A percentile compares a stretch with the other conserved stretches of the same genome.
Evolutionary conservation across 345 rosid species (phyloP).

Genomic region (Pistacia atlantica): DNA sequence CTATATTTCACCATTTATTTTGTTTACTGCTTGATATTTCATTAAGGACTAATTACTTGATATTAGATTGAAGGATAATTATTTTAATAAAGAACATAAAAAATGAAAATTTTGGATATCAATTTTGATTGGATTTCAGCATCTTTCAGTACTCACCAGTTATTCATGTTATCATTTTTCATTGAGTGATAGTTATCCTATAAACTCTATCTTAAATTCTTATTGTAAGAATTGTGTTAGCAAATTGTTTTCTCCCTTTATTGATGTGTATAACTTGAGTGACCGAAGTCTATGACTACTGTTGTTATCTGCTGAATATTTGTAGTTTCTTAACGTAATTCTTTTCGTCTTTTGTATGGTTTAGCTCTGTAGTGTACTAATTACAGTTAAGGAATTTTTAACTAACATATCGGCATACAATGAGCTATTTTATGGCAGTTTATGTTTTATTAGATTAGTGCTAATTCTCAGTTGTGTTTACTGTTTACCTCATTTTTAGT

Average conservation of each 20-base stretch:
- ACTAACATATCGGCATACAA: not conserved
- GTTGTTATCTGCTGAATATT: not conserved
- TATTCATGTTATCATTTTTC: not conserved
- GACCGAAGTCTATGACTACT: slow-evolving; percentile 35
- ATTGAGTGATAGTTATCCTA: not conserved
- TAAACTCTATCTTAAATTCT: not conserved
- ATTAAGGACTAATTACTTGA: not conserved
- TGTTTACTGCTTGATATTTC: not conserved
- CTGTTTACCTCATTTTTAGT: not conserved
- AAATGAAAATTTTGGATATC: not conserved
- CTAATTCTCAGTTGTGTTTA: not conserved
- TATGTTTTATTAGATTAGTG: not conserved
- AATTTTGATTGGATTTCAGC: not conserved
- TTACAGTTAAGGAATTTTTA: not conserved
- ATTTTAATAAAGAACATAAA: not conserved
- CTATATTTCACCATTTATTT: not conserved
- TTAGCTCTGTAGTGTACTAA: not conserved
- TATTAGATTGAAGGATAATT: not conserved
- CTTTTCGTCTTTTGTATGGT: not conserved
- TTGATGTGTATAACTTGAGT: slow-evolving; percentile 40
- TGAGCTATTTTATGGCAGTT: not conserved
- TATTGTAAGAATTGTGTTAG: not conserved
- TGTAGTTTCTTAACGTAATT: not conserved
- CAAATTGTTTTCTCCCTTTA: not conserved
- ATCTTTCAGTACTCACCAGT: not conserved